Evolutionary conservation across 2,329 filamentous ascomycete genomes (phyloP), one percentile per base, ranked within the genome.

Genomic region (Cladosporium sp.): DNA sequence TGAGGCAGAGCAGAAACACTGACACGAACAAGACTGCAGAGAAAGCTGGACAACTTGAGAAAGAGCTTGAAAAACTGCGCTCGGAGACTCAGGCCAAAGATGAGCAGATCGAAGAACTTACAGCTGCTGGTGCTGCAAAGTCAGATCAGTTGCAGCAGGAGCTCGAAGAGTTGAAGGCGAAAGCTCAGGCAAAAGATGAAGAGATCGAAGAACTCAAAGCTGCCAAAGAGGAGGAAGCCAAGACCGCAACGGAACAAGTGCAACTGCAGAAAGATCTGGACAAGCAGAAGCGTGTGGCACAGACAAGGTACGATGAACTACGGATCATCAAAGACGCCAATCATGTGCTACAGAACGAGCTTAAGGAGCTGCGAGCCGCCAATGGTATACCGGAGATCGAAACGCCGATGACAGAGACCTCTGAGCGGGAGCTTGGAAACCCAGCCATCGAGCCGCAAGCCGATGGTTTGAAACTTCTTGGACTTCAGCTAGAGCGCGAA

Each of bases 61-160:
- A 61, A 25, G 58, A 65, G 64, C 39, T 65, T 10, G 56, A 61
- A 34, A 34, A 16, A 14, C n/a, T 61, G 46, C 78, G 77, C 65
- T 21, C 63, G 6, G 64, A 68, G 23, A 62, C 59, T 18, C 64
- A 58, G 30, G 54, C 56, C 43, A 57, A 65, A 7, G 58, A 66
- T 39, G 64, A 65, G 46, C 34, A 64, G 51, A 57, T 64, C 14
- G 51, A 25, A 16, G 39, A 65, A 46, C 36, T 58, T 43, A 54
- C 34, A 39, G 30, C 43, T 21, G 36, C 54, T n/a, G 28, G 28
- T 7, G 21, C n/a, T 51, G 62, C 30, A 18, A 43, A 58, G 23
- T 25, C 53, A 10, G 48, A 58, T 10, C 14, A 30, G 21, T n/a
- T 57, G 34, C 36, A 26, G 7, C 16, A 59, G 43, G 57, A 65